A percentile compares a stretch with the other conserved stretches of the same genome.
Conservation (phyloP, 2,329 filamentous ascomycete genomes). For the Fusarium abutilonis region DNA sequence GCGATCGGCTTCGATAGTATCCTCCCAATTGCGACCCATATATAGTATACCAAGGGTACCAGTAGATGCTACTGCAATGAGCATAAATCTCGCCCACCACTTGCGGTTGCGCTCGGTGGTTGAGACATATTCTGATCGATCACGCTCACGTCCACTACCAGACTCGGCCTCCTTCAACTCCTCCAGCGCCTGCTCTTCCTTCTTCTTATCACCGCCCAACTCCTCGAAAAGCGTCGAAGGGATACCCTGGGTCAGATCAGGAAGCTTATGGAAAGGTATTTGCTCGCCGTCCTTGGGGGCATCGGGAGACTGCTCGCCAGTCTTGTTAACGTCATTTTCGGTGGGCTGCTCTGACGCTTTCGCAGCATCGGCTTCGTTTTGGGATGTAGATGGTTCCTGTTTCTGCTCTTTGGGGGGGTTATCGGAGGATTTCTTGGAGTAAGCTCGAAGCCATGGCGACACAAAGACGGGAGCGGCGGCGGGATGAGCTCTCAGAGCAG, state of each 20-base stretch:
- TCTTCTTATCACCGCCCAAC: constrained; percentile 58
- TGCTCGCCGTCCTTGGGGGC: constrained; percentile 51
- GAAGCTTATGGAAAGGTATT: constrained; percentile 74
- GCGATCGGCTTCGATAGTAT: constrained; percentile 75
- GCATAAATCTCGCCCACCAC: constrained; percentile 78
- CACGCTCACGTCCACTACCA: constrained; percentile 52
- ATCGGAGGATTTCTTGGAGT: constrained; percentile 38
- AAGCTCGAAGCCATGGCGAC: constrained; percentile 47
- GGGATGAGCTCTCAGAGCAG: constrained; percentile 42
- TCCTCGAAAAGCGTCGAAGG: constrained; percentile 90
- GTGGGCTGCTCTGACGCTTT: constrained; percentile 31
- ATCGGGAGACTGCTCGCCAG: constrained; percentile 43
- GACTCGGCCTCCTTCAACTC: constrained; percentile 52
- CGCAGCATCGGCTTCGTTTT: constrained; percentile 25
- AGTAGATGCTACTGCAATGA: constrained; percentile 67
- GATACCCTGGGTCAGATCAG: constrained; percentile 93
- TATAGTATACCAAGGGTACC: constrained; percentile 72
- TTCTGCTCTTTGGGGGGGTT: constrained; percentile 21
- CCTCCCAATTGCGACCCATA: constrained; percentile 89
- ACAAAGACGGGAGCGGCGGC: constrained; percentile 27
- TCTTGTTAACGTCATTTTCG: constrained; percentile 34
- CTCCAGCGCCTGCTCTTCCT: constrained; percentile 48
- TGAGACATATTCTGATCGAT: constrained; percentile 81
- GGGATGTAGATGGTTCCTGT: constrained; percentile 34
- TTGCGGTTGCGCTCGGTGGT: constrained; percentile 86